These are phyloP conservation scores for Trichocladium uniseriatum DNA, from an alignment of 495 filamentous ascomycete genomes.

Conservation along the genomic window DNA sequence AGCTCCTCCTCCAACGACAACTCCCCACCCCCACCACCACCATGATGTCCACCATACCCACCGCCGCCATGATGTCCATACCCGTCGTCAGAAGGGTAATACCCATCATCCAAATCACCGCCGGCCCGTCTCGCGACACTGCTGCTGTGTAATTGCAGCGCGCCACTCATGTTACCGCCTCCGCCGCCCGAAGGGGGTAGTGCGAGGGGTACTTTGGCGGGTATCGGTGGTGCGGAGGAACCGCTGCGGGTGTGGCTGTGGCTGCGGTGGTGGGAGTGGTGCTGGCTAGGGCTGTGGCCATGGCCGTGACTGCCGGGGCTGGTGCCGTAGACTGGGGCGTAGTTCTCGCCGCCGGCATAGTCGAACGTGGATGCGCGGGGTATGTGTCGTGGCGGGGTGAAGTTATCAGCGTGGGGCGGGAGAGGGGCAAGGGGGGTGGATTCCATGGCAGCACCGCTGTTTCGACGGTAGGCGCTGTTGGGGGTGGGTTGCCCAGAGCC, in stretches of 20 bases:
- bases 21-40: conserved; percentile 17
- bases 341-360: conserved; percentile 1
- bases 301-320: neutral
- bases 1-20: conserved; percentile 69
- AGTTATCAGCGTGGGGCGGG: conserved; percentile 36
- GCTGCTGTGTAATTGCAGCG: conserved; percentile 28
- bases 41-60: neutral
- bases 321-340: conserved; percentile 6
- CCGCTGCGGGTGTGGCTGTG: neutral
- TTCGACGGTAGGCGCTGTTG: neutral
- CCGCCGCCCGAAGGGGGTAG: conserved; percentile 9
- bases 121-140: conserved; percentile 17
- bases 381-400: conserved; percentile 30
- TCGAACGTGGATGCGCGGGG: conserved; percentile 38
- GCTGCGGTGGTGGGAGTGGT: neutral
- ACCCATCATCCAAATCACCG: conserved; percentile 4
- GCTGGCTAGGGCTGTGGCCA: conserved; percentile 12
- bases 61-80: neutral
- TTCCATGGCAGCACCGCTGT: conserved; percentile 13
- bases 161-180: conserved; percentile 34
- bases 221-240: conserved; percentile 51
- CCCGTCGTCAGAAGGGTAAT: neutral
- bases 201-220: conserved; percentile 62
- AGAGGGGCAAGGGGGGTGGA: conserved; percentile 35
- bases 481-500: too few relatives aligned